A percentile compares a stretch with the other conserved stretches of the same genome.
Evolutionary conservation across 2,329 filamentous ascomycete species (phyloP).

Genomic region (Xylaria sp.): DNA sequence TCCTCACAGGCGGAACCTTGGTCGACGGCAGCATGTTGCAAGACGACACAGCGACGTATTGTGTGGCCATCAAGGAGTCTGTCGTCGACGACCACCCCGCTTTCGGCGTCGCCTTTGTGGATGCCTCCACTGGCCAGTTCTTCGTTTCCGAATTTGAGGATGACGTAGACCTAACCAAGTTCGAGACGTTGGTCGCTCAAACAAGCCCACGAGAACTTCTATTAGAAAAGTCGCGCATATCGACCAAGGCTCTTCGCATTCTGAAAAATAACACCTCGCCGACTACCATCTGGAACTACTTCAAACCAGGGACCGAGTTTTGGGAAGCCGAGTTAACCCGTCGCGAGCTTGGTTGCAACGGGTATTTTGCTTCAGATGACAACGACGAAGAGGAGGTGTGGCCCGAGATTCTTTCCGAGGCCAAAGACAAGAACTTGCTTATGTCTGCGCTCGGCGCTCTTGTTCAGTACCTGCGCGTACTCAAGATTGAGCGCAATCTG

Average conservation of each 20-base stretch:
- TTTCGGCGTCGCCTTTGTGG: constrained; percentile 93
- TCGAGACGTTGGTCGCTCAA: constrained; percentile 96
- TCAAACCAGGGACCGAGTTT: constrained; percentile 89
- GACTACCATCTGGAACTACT: constrained; percentile 93
- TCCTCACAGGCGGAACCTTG: constrained; percentile 90
- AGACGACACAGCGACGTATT: constrained; percentile 97
- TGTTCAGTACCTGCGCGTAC: constrained; percentile 82
- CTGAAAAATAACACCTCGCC: constrained; percentile 95
- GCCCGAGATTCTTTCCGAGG: constrained; percentile 79
- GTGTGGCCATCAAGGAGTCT: constrained; percentile 91
- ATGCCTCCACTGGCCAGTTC: constrained; percentile 95
- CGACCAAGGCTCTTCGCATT: constrained; percentile 89
- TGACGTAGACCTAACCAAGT: constrained; percentile 92
- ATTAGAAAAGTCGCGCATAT: constrained; percentile 87
- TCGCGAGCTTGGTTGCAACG: constrained; percentile 81
- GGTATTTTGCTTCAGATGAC: constrained; percentile 77
- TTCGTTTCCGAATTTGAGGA: constrained; percentile 92
- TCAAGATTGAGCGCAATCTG: constrained; percentile 90
- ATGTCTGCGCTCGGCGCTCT: constrained; percentile 94
- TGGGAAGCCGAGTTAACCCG: constrained; percentile 86
- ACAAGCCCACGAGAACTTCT: constrained; percentile 88
- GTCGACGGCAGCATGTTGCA: constrained; percentile 98
- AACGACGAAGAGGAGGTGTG: constrained; percentile 68
- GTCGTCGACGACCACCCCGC: constrained; percentile 78
- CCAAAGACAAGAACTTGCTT: constrained; percentile 79